Evolutionary conservation across 202 grass and related monocot species (phyloP).

Genomic region (Dendrocalamus latiflorus): DNA sequence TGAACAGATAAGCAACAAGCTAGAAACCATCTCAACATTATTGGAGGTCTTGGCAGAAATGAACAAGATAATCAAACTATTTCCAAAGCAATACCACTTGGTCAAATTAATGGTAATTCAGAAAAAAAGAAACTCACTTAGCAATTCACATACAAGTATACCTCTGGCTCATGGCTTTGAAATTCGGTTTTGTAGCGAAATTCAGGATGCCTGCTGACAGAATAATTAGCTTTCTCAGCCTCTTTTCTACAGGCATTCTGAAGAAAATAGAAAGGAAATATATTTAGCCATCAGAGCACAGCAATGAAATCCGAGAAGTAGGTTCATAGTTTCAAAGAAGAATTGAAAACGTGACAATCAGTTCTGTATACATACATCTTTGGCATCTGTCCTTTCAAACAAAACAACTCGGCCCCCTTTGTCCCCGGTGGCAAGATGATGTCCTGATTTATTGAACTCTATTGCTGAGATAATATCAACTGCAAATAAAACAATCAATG

Average conservation of each 20-base stretch:
- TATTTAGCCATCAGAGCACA: slow-evolving; percentile 33
- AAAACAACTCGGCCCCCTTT: slow-evolving; percentile 89
- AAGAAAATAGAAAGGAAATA: slow-evolving; percentile 25
- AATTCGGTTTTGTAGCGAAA: slow-evolving; percentile 94
- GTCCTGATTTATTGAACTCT: slow-evolving; percentile 89
- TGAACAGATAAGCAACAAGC: no score
- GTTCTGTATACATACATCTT: slow-evolving; percentile 59
- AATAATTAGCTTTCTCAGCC: slow-evolving; percentile 74
- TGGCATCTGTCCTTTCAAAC: slow-evolving; percentile 73
- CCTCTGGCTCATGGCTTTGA: no score
- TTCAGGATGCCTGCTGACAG: slow-evolving; percentile 65
- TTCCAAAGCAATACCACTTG: no score
- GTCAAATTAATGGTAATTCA: no score
- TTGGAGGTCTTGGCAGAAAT: no score
- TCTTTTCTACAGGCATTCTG: slow-evolving; percentile 63
- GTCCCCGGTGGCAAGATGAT: slow-evolving; percentile 92
- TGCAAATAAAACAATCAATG: slow-evolving; percentile 42
- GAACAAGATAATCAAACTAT: no score
- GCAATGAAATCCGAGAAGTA: slow-evolving; percentile 1
- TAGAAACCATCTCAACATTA: no score
- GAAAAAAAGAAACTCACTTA: no score
- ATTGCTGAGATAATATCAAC: slow-evolving; percentile 96
- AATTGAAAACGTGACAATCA: neutral
- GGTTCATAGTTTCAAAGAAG: neutral
- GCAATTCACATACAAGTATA: no score